phyloP scores from a whole-genome alignment of 208 protist genomes.

The Angomonas deanei region DNA sequence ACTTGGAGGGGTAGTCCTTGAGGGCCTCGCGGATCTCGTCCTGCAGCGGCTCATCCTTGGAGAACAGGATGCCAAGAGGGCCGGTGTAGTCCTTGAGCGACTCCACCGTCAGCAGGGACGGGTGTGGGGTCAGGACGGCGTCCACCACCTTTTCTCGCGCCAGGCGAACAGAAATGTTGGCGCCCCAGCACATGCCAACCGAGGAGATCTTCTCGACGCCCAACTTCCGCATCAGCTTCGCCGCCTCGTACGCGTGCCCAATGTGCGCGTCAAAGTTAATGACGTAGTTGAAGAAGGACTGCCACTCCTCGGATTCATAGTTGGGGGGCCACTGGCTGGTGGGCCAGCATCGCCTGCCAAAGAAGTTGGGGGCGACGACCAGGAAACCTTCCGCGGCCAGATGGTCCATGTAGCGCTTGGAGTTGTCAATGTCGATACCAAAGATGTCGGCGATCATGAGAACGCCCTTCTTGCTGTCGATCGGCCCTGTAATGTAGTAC shows the following conservation, averaged over 20 bases:
- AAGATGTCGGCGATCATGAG: conserved; percentile 55
- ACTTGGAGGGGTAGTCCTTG: conserved; percentile 13
- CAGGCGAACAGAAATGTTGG: conserved; percentile 18
- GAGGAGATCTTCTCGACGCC: conserved; percentile 34
- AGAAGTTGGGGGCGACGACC: conserved; percentile 61
- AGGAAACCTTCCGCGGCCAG: conserved; percentile 40
- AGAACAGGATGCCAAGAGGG: conserved; percentile 35
- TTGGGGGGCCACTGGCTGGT: conserved; percentile 25
- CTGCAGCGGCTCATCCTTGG: conserved; percentile 40
- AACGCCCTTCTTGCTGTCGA: conserved; percentile 32
- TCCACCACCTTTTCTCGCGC: conserved; percentile 20
- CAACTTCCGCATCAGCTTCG: conserved; percentile 30
- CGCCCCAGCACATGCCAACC: conserved; percentile 63
- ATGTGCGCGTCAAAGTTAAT: conserved; percentile 18
- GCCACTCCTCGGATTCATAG: conserved; percentile 22
- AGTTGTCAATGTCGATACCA: conserved; percentile 31
- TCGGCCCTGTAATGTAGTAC: conserved; percentile 37
- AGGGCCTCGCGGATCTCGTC: conserved; percentile 30
- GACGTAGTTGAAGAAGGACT: conserved; percentile 14
- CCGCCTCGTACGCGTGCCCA: conserved; percentile 15
- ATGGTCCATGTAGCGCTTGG: conserved; percentile 35
- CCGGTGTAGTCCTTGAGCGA: conserved; percentile 6
- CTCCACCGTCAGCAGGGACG: conserved; percentile 18
- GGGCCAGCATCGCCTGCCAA: conserved; percentile 22
- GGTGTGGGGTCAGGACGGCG: conserved; percentile 29